A percentile compares a stretch with the other conserved stretches of the same genome.
Evolutionary conservation across 176 grass and related monocot species (phyloP).

Genomic region (Neostapfia colusana): DNA sequence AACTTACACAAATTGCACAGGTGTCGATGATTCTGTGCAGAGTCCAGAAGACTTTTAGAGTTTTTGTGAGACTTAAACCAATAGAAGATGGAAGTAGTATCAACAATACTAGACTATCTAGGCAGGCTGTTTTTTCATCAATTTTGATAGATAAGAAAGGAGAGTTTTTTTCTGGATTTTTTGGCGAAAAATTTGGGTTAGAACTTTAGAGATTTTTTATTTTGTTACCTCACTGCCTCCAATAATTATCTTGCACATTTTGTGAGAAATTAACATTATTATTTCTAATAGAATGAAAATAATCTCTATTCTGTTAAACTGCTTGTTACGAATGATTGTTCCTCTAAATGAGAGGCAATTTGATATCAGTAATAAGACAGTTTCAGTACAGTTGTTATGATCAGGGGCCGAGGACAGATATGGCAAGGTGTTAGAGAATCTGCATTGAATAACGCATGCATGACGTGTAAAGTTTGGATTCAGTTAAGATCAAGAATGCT

Average conservation of each 20-base stretch:
- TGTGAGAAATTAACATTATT: slow-evolving; percentile 46
- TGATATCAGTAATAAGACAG: background rate
- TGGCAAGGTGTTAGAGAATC: no score
- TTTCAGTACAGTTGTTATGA: background rate
- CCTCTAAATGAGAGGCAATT: slow-evolving; percentile 10
- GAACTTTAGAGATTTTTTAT: slow-evolving; percentile 29
- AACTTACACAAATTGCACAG: slow-evolving; percentile 31
- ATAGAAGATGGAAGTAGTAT: slow-evolving; percentile 42
- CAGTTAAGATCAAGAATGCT: no score
- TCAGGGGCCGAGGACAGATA: no score
- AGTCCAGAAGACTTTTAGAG: slow-evolving; percentile 38
- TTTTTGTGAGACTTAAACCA: slow-evolving; percentile 39
- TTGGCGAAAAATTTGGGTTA: slow-evolving; percentile 39
- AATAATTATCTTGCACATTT: slow-evolving; percentile 36
- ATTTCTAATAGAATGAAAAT: slow-evolving; percentile 45
- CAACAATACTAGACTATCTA: slow-evolving; percentile 36
- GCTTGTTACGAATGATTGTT: background rate
- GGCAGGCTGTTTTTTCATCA: slow-evolving; percentile 47
- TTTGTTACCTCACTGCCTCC: slow-evolving; percentile 22
- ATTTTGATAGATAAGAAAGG: slow-evolving; percentile 57
- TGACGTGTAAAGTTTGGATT: no score
- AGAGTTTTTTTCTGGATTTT: slow-evolving; percentile 18
- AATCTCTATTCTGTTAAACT: slow-evolving; percentile 28
- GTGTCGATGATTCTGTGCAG: slow-evolving; percentile 34
- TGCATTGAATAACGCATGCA: no score